Conservation (phyloP, 148 eudicot genomes). For the Rheum nobile region DNA sequence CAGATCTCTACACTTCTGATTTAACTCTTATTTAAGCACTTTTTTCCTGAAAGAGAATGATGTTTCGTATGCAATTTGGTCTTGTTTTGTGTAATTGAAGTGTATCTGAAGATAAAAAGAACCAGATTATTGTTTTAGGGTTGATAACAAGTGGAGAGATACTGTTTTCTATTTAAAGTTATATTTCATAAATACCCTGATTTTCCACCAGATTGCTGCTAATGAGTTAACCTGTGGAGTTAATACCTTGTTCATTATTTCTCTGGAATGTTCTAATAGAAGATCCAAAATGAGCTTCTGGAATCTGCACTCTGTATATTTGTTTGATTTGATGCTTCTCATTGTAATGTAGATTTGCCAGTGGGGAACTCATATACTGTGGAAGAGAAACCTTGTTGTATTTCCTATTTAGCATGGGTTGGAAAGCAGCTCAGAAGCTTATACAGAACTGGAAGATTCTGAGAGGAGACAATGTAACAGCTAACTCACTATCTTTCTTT, state of each 20-base stretch:
- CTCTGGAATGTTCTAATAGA: neutral
- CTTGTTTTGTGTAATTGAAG: neutral
- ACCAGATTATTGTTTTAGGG: neutral
- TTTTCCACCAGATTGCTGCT: too few relatives aligned
- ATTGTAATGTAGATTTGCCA: neutral
- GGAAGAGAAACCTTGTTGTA: neutral
- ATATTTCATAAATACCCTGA: too few relatives aligned
- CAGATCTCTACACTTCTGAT: too few relatives aligned
- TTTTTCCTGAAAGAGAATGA: neutral
- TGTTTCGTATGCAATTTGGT: neutral
- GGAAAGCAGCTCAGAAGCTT: constrained; percentile 82
- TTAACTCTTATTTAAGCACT: neutral
- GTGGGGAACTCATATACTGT: neutral
- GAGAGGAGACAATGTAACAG: constrained; percentile 79
- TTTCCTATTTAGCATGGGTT: constrained; percentile 11
- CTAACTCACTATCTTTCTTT: neutral
- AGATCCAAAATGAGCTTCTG: neutral
- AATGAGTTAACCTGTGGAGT: neutral
- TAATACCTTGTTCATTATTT: neutral
- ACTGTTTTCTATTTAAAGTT: neutral
- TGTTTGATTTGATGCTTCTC: neutral
- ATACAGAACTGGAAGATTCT: constrained; percentile 85
- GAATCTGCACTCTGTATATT: neutral
- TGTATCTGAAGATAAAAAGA: too few relatives aligned
- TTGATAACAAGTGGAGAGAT: neutral